Evolutionary conservation across 2,329 filamentous ascomycete genomes (phyloP).

Genomic region (Rhynchosporium graminicola): DNA sequence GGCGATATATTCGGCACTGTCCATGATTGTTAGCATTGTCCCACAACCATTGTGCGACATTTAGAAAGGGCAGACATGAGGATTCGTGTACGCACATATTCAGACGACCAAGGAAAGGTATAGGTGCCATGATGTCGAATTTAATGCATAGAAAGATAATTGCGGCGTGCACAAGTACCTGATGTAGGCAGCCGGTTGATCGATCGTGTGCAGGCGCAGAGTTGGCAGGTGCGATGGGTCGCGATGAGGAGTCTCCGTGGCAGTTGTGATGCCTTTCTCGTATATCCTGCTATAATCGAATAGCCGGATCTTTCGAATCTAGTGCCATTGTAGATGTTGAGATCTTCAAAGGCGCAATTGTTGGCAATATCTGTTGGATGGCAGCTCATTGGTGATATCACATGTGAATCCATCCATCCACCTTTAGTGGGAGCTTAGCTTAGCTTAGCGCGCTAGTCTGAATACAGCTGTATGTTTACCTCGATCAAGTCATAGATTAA

Average conservation of each 20-base stretch:
- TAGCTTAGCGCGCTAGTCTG: no score
- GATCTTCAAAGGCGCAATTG: background rate
- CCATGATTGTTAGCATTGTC: constrained; percentile 17
- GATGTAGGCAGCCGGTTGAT: background rate
- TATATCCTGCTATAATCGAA: background rate
- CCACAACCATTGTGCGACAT: background rate
- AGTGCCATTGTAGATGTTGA: constrained; percentile 3
- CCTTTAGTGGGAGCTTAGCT: background rate
- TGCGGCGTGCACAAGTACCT: constrained; percentile 15
- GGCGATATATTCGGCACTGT: constrained; percentile 81
- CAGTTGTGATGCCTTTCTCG: background rate
- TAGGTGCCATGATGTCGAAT: constrained; percentile 38
- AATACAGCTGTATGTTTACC: no score
- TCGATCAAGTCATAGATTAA: no score
- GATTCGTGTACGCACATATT: constrained; percentile 40
- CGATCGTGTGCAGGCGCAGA: constrained; percentile 4
- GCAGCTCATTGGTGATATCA: constrained; percentile 23
- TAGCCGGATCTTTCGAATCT: background rate
- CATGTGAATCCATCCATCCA: constrained; percentile 19
- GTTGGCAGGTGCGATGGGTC: background rate
- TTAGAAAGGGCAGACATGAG: constrained; percentile 3
- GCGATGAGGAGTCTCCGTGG: background rate
- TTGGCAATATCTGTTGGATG: constrained; percentile 6
- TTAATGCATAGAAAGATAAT: constrained; percentile 14
- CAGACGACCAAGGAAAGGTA: constrained; percentile 47